Evolutionary conservation across 306 rosid species (phyloP), one percentile per base, ranked within the genome.

Genomic region (Prunus kanzakura): DNA sequence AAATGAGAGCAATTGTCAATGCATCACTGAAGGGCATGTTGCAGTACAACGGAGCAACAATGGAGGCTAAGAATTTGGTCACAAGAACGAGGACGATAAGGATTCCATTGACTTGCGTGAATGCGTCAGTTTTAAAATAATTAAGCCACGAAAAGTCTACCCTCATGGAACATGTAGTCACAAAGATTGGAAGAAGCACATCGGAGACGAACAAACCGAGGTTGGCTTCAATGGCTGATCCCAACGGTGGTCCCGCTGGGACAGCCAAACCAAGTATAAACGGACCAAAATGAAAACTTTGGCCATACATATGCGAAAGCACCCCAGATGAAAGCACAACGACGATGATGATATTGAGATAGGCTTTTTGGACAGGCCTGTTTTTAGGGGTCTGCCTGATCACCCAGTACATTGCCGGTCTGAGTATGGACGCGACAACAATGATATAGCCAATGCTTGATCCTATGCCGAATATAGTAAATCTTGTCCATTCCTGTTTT

Each of bases 181-280:
- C 83, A 76, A 79, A 92, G 14, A 92, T 25, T 2, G 97, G 97
- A 50, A 92, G 50, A 20, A 87, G 67, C 51, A 88, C 76, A 0
- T 81, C 81, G 2, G 65, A 70, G 29, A 79, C 81, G 41, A 92
- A 81, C 55, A 80, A 35, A 8, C 80, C 51, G 43, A 90, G 54
- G 58, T 84, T 87, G 19, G 83, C 81, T 25, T 88, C 87, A 47
- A 92, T 35, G 2, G 92, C 84, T 7, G 89, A 85, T 32, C 93
- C 96, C 35, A 87, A 55, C 0, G 92, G 93, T 12, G 90, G 91
- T 49, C 97, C 96, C 49, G 85, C 90, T 0, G 92, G 93, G 22
- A 90, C 86, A 2, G 86, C 72, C 73, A 92, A 55, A 4, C 97
- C 97, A 29, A 92, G 64, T 14, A 92, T 22, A 32, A 83, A 78